phyloP scores from a whole-genome alignment of 1,284 basidiomycete genomes.

The Moesziomyces sp. region DNA sequence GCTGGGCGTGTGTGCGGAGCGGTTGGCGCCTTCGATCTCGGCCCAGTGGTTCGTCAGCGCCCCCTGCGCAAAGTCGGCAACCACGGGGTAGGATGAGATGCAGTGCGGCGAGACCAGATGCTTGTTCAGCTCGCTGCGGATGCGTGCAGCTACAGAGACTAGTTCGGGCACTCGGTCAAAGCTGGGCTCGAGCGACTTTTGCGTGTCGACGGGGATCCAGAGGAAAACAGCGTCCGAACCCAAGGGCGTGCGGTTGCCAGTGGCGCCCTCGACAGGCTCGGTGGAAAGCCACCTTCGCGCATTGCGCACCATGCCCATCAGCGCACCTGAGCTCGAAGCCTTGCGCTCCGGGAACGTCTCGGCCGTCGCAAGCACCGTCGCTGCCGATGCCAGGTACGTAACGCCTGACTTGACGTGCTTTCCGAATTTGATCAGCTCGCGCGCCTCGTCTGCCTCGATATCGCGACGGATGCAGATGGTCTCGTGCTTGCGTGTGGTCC shows the following conservation, averaged over 20 bases:
- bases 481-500: constrained; percentile 19
- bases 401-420: constrained; percentile 16
- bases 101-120: constrained; percentile 23
- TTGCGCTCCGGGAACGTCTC: constrained; percentile 37
- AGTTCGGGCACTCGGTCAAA: constrained; percentile 6
- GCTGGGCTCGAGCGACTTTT: constrained; percentile 11
- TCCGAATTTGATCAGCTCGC: constrained; percentile 13
- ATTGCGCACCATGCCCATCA: constrained; percentile 47
- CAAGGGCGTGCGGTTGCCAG: constrained; percentile 15
- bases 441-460: constrained; percentile 6
- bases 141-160: constrained; percentile 4
- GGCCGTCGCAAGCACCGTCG: constrained; percentile 25
- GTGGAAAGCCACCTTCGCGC: constrained; percentile 32
- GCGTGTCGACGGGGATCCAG: constrained; percentile 34
- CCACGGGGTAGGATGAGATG: constrained; percentile 14
- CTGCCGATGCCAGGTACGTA: constrained; percentile 34
- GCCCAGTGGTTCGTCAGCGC: constrained; percentile 16
- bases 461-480: constrained; percentile 22
- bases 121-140: constrained; percentile 16
- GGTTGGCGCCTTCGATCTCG: constrained; percentile 6
- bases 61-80: constrained; percentile 1
- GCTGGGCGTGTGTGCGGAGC: not conserved
- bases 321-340: constrained; percentile 19
- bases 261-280: not conserved
- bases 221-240: constrained; percentile 44